Evolutionary conservation across 129 eudicot species (phyloP), one percentile per base, ranked within the genome.

Genomic region (Flaveria ramosissima): DNA sequence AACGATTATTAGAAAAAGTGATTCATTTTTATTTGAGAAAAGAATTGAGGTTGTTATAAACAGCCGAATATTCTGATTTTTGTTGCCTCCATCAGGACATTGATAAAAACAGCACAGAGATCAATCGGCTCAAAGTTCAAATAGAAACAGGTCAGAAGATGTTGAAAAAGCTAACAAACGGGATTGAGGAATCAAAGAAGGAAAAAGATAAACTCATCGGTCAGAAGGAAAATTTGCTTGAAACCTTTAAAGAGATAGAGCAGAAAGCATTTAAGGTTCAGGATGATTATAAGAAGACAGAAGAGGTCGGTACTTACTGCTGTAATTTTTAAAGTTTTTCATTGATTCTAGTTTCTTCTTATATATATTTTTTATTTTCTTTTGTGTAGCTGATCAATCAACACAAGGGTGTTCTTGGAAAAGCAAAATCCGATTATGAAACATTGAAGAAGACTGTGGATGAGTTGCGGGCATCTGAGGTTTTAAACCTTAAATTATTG

Each of bases 381-480:
- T 72, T 78, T 80, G 51, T 61, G 48, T 59, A 94, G 99, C 68
- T 88, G 51, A 89, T 94, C 46, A 84, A 86, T 86, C 82, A 95
- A 81, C 99, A 95, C 77, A 92, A 77, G 81, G 91, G 80, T 53
- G 92, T 84, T 70, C 87, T 95, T 79, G 90, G 79, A 43, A 74
- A 89, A 50, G 94, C 99, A 78, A 95, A 92, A 86, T 78, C 88
- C 15, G 92, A 95, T 23, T 89, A 91, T 74, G 97, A 95, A 66
- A 81, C 82, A 20, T 55, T 92, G 71, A 95, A 95, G 80, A 92
- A 84, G 77, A 76, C 84, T 19, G 87, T 95, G 64, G 97, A 95
- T 76, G 92, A 86, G 88, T 70, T 92, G 82, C 90, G 96, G 75
- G 84, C 96, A 70, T 81, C 92, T 74, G 94, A 95, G 99, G 98